Conservation (phyloP, 2,329 filamentous ascomycete genomes). For the Mariannaea sp. region DNA sequence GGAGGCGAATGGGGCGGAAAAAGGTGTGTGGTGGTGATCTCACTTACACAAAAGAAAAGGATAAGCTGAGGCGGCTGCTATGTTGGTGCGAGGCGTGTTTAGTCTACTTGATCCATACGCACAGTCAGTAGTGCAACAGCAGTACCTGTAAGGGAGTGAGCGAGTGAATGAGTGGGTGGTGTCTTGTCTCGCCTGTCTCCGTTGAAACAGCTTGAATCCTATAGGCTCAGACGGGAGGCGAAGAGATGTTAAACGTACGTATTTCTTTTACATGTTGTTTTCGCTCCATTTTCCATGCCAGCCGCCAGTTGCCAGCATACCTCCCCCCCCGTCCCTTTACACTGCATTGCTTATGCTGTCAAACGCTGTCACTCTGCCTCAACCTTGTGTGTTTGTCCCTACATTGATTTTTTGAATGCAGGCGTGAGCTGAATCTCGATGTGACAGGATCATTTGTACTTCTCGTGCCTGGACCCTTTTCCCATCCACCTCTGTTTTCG, state of each 20-base stretch:
- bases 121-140: too few relatives aligned
- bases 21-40: constrained; percentile 14
- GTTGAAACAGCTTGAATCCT: constrained; percentile 7
- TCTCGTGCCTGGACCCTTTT: too few relatives aligned
- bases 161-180: constrained; percentile 3
- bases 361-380: too few relatives aligned
- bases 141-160: too few relatives aligned
- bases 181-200: constrained; percentile 5
- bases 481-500: too few relatives aligned
- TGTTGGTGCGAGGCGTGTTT: background rate
- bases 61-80: too few relatives aligned
- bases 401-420: background rate
- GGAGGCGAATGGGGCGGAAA: background rate
- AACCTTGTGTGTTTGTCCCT: background rate
- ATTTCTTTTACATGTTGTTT: constrained; percentile 34
- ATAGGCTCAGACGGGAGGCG: constrained; percentile 21
- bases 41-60: constrained; percentile 20
- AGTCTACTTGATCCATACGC: too few relatives aligned
- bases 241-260: too few relatives aligned
- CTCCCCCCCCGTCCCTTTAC: too few relatives aligned
- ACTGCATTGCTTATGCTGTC: background rate
- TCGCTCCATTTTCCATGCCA: background rate
- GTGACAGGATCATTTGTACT: too few relatives aligned
- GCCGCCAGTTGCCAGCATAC: background rate
- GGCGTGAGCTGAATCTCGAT: too few relatives aligned